Base-by-base conservation (phyloP, 257 asterid species). In the Echium plantagineum region DNA sequence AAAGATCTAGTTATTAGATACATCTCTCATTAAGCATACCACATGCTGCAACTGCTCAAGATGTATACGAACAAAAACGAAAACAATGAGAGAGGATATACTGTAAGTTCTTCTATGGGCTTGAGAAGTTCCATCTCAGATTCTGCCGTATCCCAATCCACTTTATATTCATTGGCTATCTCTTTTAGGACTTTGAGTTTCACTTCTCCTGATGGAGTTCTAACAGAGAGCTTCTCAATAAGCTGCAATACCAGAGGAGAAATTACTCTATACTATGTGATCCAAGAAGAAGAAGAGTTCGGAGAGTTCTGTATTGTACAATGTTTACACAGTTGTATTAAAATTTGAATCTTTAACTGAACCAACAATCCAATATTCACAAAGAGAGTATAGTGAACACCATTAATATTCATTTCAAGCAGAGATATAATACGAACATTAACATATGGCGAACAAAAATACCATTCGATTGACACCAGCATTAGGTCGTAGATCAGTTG, bases 391-490 rank as follows among this genome's bases (percentile, higher is more conserved):
- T 24, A 24, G 26, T 24, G 26, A 24, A 24, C 26, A 24, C 26
- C 26, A 24, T 24, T 24, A 24, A 31, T 31, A 5, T 31, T 7
- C 38, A 31, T 31, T 31, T 5, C 38, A 31, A 31, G 6, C 38
- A 35, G 10, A 35, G 46, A 35, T 35, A 4, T 7, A 35, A 35
- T 35, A 35, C 46, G 6, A 35, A 35, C 38, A 7, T 35, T 35
- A 7, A 35, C 0, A 35, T 35, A 35, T 35, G 9, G 46, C 13
- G 46, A 35, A 35, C 10, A 35, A 5, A 1, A 35, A 0, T 35
- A 90, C 97, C 94, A 71, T 70, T 57, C 98, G 94, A 66, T 91
- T 91, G 21, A 88, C 98, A 54, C 94, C 94, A 71, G 97, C 95
- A 67, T 85, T 82, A 42, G 98, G 94, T 64, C 98, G 86, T 64